phyloP scores from a whole-genome alignment of 768 basidiomycete species.

The Rhodotorula sphaerocarpa region DNA sequence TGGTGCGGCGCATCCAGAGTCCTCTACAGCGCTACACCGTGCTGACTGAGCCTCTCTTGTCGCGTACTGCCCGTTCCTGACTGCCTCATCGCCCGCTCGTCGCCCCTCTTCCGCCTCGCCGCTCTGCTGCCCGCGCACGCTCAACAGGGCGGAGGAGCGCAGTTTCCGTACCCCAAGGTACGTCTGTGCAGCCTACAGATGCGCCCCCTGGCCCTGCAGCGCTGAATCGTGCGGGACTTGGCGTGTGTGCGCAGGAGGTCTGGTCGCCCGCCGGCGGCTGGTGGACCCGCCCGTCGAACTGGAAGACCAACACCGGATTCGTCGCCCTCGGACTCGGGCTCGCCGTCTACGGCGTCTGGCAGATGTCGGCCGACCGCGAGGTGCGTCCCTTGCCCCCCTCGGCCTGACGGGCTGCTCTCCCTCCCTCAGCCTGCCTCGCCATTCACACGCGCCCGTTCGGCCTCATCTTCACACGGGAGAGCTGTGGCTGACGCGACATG shows the following conservation, averaged over 20 bases:
- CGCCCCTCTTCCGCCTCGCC: no score
- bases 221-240: no score
- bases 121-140: no score
- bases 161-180: conserved; percentile 66
- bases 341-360: conserved; percentile 61
- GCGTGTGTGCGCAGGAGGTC: conserved; percentile 57
- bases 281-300: conserved; percentile 87
- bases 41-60: background rate
- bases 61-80: background rate
- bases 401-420: background rate
- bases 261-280: conserved; percentile 95
- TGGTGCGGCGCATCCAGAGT: no score
- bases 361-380: conserved; percentile 68
- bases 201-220: background rate
- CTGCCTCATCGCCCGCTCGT: background rate
- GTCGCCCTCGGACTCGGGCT: conserved; percentile 60
- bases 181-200: background rate
- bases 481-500: background rate
- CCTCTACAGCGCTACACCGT: no score
- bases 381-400: conserved; percentile 47
- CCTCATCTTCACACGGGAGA: background rate
- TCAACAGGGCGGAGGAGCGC: conserved; percentile 41
- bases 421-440: no score
- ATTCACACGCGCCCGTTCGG: no score
- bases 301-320: conserved; percentile 75